Evolutionary conservation across 306 rosid genomes (phyloP).

Genomic region (Quercus ilex): DNA sequence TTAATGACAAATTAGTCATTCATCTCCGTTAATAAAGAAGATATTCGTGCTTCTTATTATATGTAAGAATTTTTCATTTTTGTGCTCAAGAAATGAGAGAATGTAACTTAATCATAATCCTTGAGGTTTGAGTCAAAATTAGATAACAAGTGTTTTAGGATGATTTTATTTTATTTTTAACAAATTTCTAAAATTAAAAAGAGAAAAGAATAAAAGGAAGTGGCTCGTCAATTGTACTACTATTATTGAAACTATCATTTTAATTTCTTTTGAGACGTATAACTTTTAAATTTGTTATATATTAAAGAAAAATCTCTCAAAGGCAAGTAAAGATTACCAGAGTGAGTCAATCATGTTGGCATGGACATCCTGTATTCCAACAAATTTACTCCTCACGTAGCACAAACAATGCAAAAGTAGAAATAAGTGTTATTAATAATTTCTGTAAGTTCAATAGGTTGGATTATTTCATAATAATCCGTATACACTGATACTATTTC

Average conservation of each 20-base stretch:
- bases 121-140: neutral
- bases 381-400: neutral
- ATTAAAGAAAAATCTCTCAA: no score
- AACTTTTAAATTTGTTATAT: no score
- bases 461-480: neutral
- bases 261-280: no score
- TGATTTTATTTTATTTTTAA: no score
- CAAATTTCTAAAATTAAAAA: no score
- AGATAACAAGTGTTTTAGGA: neutral
- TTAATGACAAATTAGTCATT: conserved; percentile 43
- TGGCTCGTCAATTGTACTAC: no score
- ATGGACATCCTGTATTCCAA: neutral
- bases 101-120: neutral
- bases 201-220: no score
- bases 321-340: no score
- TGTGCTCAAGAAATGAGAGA: neutral
- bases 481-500: neutral
- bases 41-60: neutral
- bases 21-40: conserved; percentile 35
- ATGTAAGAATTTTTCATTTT: neutral
- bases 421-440: neutral
- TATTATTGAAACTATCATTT: no score
- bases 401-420: neutral
- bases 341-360: neutral
- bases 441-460: neutral